Percentiles rank a stretch among this genome's conserved stretches.
These are phyloP conservation scores for Typha latifolia DNA, from an alignment of 176 grass and related monocot species.

Conservation along the genomic window DNA sequence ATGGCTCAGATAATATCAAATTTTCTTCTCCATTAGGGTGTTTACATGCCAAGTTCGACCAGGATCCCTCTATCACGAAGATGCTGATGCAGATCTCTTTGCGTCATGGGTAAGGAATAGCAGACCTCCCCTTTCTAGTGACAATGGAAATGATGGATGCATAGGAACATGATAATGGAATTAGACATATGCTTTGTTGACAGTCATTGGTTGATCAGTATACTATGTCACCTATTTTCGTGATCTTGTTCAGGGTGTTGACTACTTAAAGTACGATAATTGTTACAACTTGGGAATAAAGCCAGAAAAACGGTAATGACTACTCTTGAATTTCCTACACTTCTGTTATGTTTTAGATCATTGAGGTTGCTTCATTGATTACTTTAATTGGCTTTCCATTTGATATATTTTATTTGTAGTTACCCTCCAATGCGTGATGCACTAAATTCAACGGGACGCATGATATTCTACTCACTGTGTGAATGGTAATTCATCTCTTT, in stretches of 20 bases:
- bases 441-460: conserved; percentile 71
- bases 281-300: conserved; percentile 88
- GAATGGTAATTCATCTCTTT: conserved; percentile 52
- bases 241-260: conserved; percentile 74
- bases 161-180: no score
- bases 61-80: conserved; percentile 76
- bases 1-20: neutral
- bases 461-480: conserved; percentile 89
- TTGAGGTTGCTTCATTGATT: neutral
- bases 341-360: neutral
- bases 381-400: neutral
- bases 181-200: no score
- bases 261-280: conserved; percentile 95
- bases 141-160: no score
- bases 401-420: conserved; percentile 23
- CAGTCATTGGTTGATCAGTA: no score
- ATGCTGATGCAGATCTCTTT: conserved; percentile 62
- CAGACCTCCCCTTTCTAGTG: no score
- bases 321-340: neutral
- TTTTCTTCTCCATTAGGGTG: conserved; percentile 28
- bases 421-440: conserved; percentile 98
- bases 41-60: conserved; percentile 94
- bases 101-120: conserved; percentile 71
- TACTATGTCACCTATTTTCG: neutral
- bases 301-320: conserved; percentile 50